A percentile compares a stretch with the other conserved stretches of the same genome.
These are phyloP conservation scores for Mimosa pudica DNA, from an alignment of 306 rosid genomes.

Conservation along the genomic window DNA sequence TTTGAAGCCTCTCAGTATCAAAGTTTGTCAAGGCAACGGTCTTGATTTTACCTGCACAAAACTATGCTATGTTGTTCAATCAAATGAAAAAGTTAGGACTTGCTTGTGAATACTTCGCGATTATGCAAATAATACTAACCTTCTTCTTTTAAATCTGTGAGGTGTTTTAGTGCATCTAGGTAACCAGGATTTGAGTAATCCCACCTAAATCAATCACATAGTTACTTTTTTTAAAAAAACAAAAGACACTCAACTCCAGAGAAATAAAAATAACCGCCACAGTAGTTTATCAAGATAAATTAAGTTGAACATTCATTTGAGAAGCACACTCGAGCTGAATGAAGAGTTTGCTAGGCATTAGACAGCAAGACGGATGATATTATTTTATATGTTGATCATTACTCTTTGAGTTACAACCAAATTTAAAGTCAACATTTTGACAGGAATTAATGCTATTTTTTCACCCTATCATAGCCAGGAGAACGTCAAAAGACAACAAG, in stretches of 20 bases:
- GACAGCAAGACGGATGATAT: conserved; percentile 26
- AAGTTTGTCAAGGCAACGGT: conserved; percentile 87
- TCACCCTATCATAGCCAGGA: background rate
- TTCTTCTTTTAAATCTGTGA: conserved; percentile 84
- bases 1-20: conserved; percentile 85
- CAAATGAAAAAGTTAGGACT: conserved; percentile 40
- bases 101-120: background rate
- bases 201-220: conserved; percentile 74
- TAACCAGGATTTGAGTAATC: conserved; percentile 86
- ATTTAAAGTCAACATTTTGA: conserved; percentile 18
- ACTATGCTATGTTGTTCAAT: conserved; percentile 39
- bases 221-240: conserved; percentile 8
- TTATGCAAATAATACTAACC: conserved; percentile 50
- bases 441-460: conserved; percentile 15
- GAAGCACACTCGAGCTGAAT: background rate
- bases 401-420: conserved; percentile 3
- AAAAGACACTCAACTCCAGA: background rate
- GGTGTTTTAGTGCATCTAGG: conserved; percentile 93
- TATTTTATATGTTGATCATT: conserved; percentile 27
- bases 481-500: conserved; percentile 14
- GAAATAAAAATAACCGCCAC: conserved; percentile 12
- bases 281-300: conserved; percentile 23
- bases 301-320: conserved; percentile 18
- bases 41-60: conserved; percentile 82
- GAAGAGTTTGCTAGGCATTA: background rate